phyloP scores from a whole-genome alignment of 805 yeast genomes.

The Saturnispora silvae region DNA sequence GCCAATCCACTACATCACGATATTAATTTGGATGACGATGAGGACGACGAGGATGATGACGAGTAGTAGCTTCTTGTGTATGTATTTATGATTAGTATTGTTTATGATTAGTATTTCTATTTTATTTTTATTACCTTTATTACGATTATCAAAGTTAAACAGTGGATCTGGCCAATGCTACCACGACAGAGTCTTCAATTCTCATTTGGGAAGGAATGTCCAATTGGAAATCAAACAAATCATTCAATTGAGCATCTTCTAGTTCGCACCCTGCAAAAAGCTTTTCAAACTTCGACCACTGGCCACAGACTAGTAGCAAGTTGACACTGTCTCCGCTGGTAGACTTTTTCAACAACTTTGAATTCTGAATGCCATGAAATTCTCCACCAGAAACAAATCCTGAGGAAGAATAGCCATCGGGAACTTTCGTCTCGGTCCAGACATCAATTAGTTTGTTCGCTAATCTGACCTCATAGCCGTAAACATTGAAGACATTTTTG shows the following conservation, averaged over 20 bases:
- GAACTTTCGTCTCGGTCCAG: slow-evolving; percentile 6
- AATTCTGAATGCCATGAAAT: background rate
- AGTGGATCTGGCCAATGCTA: slow-evolving; percentile 5
- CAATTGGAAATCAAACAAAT: slow-evolving; percentile 6
- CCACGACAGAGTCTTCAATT: slow-evolving; percentile 5
- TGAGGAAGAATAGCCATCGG: slow-evolving; percentile 1
- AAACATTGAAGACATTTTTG: background rate
- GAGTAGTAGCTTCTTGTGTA: too few relatives aligned
- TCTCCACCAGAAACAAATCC: slow-evolving; percentile 7
- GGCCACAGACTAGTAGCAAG: slow-evolving; percentile 1
- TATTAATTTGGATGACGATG: slow-evolving; percentile 7
- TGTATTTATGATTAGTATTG: too few relatives aligned
- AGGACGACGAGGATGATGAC: slow-evolving; percentile 29
- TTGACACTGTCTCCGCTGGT: background rate
- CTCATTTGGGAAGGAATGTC: slow-evolving; percentile 2
- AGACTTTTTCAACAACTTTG: background rate
- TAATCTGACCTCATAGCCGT: slow-evolving; percentile 5
- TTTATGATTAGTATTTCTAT: too few relatives aligned
- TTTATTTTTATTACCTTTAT: too few relatives aligned
- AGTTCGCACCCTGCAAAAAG: slow-evolving; percentile 2
- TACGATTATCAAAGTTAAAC: too few relatives aligned
- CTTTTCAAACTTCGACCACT: slow-evolving; percentile 4
- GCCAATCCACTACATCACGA: slow-evolving; percentile 7
- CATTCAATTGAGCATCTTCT: slow-evolving; percentile 2
- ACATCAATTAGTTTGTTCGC: slow-evolving; percentile 7